Conservation (phyloP, 2,329 filamentous ascomycete species). For the Exophiala aquamarina region DNA sequence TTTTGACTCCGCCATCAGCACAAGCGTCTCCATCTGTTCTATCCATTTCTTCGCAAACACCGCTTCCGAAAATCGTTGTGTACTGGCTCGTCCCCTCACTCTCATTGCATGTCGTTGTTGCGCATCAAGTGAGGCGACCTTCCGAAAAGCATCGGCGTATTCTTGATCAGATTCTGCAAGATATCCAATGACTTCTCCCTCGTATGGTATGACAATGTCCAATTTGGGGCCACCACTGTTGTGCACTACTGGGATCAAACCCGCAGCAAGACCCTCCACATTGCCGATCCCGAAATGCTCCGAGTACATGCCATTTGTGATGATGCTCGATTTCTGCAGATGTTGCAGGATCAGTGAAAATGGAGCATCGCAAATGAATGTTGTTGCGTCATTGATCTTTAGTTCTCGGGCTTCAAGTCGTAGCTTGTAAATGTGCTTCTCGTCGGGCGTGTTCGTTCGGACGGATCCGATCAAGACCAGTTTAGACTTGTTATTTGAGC, state of each 20-base stretch:
- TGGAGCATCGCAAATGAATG: conserved; percentile 85
- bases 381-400: conserved; percentile 76
- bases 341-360: conserved; percentile 85
- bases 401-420: conserved; percentile 84
- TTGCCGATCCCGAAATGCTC: conserved; percentile 99
- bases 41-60: conserved; percentile 82
- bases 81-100: conserved; percentile 71
- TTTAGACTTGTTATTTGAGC: conserved; percentile 51
- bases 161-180: conserved; percentile 76
- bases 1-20: conserved; percentile 43
- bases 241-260: conserved; percentile 89
- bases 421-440: conserved; percentile 74
- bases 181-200: conserved; percentile 80
- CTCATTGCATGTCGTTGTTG: conserved; percentile 72
- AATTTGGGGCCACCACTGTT: conserved; percentile 88
- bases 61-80: conserved; percentile 81
- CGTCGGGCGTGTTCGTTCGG: conserved; percentile 61
- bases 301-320: conserved; percentile 99
- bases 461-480: conserved; percentile 89
- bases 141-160: conserved; percentile 77
- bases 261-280: conserved; percentile 96
- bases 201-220: conserved; percentile 83
- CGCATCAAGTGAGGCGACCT: conserved; percentile 62
- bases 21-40: conserved; percentile 69
- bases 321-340: conserved; percentile 74